These are phyloP conservation scores for Teratosphaeria nubilosa DNA, from an alignment of 2,329 filamentous ascomycete species.

Conservation along the genomic window DNA sequence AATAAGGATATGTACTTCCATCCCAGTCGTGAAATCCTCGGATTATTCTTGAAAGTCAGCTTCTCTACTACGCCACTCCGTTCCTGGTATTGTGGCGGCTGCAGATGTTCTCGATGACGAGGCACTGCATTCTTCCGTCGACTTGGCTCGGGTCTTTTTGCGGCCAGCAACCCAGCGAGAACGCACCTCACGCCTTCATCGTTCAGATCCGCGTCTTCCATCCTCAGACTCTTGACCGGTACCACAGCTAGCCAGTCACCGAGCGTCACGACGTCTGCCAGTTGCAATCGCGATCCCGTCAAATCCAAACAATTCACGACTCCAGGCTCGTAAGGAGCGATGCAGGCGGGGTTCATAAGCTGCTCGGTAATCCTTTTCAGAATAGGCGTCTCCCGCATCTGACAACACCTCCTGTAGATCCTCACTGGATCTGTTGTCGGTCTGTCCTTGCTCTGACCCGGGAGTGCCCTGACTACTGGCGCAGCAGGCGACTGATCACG, in stretches of 20 bases:
- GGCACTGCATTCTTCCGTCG: conserved; percentile 18
- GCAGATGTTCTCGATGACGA: conserved; percentile 17
- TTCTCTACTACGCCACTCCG: conserved; percentile 73
- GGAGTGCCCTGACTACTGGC: conserved; percentile 9
- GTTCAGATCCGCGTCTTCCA: conserved; percentile 78
- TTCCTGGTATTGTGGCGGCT: conserved; percentile 20
- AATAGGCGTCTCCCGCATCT: conserved; percentile 83
- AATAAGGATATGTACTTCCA: conserved; percentile 90
- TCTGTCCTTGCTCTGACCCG: conserved; percentile 36
- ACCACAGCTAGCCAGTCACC: conserved; percentile 92
- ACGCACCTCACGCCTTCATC: conserved; percentile 83
- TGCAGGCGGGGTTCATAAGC: conserved; percentile 61
- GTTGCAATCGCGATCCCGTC: conserved; percentile 71
- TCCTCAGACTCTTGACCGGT: conserved; percentile 71
- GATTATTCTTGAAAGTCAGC: conserved; percentile 79
- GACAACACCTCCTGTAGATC: conserved; percentile 90
- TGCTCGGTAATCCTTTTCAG: conserved; percentile 87
- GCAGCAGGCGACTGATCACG: not conserved
- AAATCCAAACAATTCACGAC: conserved; percentile 74
- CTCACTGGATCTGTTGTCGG: conserved; percentile 85
- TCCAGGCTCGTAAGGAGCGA: conserved; percentile 54
- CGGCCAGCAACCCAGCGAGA: conserved; percentile 73
- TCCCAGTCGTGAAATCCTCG: conserved; percentile 70
- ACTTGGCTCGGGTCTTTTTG: conserved; percentile 51
- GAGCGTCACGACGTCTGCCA: conserved; percentile 75